Percentiles rank a stretch among this genome's conserved stretches.
phyloP scores from a whole-genome alignment of 179 eudicot genomes.

The Drosera spatulata region DNA sequence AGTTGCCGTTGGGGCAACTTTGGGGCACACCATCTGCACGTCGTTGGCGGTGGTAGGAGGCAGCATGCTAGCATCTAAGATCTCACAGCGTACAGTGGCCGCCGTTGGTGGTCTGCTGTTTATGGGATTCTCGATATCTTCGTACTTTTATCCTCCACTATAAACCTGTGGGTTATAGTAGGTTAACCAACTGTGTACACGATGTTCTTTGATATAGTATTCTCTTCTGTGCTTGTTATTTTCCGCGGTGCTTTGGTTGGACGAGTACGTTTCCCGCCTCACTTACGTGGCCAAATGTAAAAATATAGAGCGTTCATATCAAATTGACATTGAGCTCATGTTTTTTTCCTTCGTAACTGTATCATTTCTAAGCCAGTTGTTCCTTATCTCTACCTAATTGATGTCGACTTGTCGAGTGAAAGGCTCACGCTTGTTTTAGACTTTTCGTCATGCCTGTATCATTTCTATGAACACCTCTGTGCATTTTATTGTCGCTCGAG shows the following conservation, averaged over 20 bases:
- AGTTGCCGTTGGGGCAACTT: slow-evolving; percentile 67
- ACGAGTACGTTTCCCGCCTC: no score
- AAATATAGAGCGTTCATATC: no score
- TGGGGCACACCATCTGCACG: slow-evolving; percentile 85
- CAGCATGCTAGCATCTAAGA: slow-evolving; percentile 87
- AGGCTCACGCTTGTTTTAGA: no score
- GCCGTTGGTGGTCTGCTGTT: slow-evolving; percentile 90
- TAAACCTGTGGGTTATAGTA: slow-evolving; percentile 11
- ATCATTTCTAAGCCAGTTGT: background rate
- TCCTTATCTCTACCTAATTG: background rate
- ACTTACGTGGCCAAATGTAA: no score
- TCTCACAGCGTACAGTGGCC: slow-evolving; percentile 92
- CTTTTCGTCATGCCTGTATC: no score
- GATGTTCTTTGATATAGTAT: no score
- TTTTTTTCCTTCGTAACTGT: background rate
- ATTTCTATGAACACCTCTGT: no score
- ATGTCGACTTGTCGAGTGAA: background rate
- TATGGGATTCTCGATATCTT: slow-evolving; percentile 81
- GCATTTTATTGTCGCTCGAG: no score
- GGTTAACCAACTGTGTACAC: no score
- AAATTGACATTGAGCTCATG: no score
- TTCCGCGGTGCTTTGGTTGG: no score
- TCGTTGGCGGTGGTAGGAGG: slow-evolving; percentile 96
- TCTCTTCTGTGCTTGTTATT: no score
- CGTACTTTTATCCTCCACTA: slow-evolving; percentile 94